Percentiles rank a stretch among this genome's conserved stretches.
phyloP scores from a whole-genome alignment of 1,284 basidiomycete species.

The Microbotryomycetes sp. region DNA sequence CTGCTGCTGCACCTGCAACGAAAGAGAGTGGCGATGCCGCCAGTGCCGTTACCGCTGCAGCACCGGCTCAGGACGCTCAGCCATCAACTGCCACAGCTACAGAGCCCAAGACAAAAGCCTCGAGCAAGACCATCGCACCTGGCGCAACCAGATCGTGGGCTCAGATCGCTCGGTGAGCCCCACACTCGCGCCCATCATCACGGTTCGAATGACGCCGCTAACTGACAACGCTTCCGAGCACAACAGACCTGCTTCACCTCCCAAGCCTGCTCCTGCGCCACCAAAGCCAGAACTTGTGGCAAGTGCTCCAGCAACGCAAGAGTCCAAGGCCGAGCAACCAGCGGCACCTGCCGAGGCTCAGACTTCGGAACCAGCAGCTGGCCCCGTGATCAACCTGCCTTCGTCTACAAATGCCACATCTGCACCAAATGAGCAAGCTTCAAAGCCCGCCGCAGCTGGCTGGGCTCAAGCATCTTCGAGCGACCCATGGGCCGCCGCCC shows the following conservation, averaged over 20 bases:
- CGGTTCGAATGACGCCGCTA: too few relatives aligned
- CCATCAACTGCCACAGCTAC: slow-evolving; percentile 13
- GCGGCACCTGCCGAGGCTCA: slow-evolving; percentile 10
- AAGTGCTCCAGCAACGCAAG: not conserved
- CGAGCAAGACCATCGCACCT: slow-evolving; percentile 25
- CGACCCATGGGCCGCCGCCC: slow-evolving; percentile 38
- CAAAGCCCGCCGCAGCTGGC: slow-evolving; percentile 37
- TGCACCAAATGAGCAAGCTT: slow-evolving; percentile 33
- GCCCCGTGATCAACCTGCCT: not conserved
- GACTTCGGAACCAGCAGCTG: slow-evolving; percentile 33
- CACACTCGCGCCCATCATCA: not conserved
- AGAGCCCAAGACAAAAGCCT: slow-evolving; percentile 12
- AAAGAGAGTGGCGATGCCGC: slow-evolving; percentile 18
- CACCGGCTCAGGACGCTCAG: slow-evolving; percentile 1
- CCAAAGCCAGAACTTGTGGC: too few relatives aligned
- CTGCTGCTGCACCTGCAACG: not conserved
- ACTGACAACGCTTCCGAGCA: not conserved
- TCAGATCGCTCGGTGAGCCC: slow-evolving; percentile 32
- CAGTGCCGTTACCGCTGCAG: slow-evolving; percentile 1
- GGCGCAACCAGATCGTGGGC: slow-evolving; percentile 36
- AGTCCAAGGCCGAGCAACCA: slow-evolving; percentile 1
- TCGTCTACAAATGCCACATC: not conserved
- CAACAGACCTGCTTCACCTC: slow-evolving; percentile 25
- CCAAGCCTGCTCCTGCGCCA: slow-evolving; percentile 28
- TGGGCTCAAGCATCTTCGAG: slow-evolving; percentile 34